These are phyloP conservation scores for Paxillus ammoniavirescens DNA, from an alignment of 768 basidiomycete genomes.

Conservation along the genomic window DNA sequence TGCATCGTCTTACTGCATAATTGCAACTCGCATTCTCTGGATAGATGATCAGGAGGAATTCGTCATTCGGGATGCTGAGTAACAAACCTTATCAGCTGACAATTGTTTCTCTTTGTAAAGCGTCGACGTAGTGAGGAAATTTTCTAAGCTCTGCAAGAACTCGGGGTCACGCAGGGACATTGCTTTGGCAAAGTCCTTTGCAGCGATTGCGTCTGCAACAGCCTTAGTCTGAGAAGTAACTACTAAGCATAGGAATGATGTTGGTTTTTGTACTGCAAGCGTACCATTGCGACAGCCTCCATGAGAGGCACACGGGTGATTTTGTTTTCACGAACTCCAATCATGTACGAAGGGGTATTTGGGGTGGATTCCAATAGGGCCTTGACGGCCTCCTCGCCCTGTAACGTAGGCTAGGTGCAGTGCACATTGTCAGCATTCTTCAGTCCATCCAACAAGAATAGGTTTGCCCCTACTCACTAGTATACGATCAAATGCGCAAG, in stretches of 20 bases:
- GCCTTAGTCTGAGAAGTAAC: slow-evolving; percentile 65
- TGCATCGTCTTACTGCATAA: slow-evolving; percentile 68
- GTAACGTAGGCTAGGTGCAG: slow-evolving; percentile 79
- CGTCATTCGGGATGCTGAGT: neutral
- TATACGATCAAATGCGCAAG: slow-evolving; percentile 91
- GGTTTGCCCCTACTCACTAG: slow-evolving; percentile 52
- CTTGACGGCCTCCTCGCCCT: slow-evolving; percentile 91
- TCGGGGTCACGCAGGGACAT: slow-evolving; percentile 90
- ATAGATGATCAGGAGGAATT: slow-evolving; percentile 10
- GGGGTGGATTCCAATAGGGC: slow-evolving; percentile 84
- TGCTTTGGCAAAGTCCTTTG: slow-evolving; percentile 82
- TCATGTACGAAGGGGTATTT: slow-evolving; percentile 94
- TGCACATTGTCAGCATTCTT: slow-evolving; percentile 3
- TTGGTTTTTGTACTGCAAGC: neutral
- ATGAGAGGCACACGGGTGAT: slow-evolving; percentile 88
- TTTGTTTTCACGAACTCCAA: slow-evolving; percentile 94
- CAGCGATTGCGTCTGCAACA: slow-evolving; percentile 78
- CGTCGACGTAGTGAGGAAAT: slow-evolving; percentile 75
- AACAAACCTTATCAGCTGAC: slow-evolving; percentile 45
- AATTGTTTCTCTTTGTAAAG: slow-evolving; percentile 54
- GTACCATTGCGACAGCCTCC: slow-evolving; percentile 88
- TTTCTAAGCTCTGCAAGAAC: slow-evolving; percentile 81
- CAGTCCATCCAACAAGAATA: neutral
- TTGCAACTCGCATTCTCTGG: slow-evolving; percentile 75
- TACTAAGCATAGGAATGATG: slow-evolving; percentile 3